Conservation (phyloP, 129 eudicot species). For the Mikania micrantha region DNA sequence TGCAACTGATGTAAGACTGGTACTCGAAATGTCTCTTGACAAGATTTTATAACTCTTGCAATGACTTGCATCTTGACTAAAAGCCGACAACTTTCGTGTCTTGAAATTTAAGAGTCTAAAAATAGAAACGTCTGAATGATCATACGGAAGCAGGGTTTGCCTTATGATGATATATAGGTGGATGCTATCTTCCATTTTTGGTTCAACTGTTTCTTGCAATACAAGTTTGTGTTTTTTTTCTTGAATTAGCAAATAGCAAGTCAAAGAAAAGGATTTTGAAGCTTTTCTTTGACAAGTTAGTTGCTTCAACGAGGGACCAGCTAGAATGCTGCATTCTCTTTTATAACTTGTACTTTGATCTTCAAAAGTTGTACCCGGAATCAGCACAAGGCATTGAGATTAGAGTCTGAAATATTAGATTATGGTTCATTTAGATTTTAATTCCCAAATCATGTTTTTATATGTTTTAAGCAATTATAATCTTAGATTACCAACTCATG, state of each 20-base stretch:
- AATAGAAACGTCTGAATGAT: neutral
- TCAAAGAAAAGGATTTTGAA: slow-evolving; percentile 26
- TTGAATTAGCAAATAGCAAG: slow-evolving; percentile 10
- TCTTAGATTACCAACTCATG: slow-evolving; percentile 4
- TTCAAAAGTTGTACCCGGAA: neutral
- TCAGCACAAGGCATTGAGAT: too few species aligned
- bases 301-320: slow-evolving; percentile 17
- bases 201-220: slow-evolving; percentile 15
- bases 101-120: neutral
- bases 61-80: slow-evolving; percentile 54
- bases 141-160: neutral
- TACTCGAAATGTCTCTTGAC: slow-evolving; percentile 37
- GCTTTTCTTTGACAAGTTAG: slow-evolving; percentile 6
- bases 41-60: slow-evolving; percentile 40
- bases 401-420: too few species aligned
- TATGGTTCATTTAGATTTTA: too few species aligned
- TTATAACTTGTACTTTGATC: slow-evolving; percentile 10
- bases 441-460: neutral
- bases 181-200: slow-evolving; percentile 14
- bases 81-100: neutral
- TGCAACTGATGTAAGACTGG: slow-evolving; percentile 29
- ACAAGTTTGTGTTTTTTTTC: slow-evolving; percentile 31
- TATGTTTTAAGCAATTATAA: slow-evolving; percentile 9
- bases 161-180: slow-evolving; percentile 16
- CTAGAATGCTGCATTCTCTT: slow-evolving; percentile 3